phyloP scores from a whole-genome alignment of 1,139 yeast species.

The Geotrichum klebahnii region DNA sequence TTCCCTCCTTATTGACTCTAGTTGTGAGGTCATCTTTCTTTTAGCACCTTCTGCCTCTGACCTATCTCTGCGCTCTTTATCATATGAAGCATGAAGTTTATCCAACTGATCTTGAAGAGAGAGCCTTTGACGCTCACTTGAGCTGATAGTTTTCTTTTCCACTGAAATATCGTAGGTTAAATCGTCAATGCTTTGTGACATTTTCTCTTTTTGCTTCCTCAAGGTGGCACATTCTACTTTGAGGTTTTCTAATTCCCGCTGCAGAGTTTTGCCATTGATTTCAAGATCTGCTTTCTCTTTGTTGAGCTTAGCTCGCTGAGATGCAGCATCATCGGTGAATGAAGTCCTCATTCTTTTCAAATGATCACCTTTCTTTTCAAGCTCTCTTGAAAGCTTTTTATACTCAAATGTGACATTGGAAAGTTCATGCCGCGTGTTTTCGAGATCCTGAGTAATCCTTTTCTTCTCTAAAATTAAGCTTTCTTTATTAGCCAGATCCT shows the following conservation, averaged over 20 bases:
- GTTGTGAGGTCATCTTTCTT: slow-evolving; percentile 30
- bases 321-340: slow-evolving; percentile 44
- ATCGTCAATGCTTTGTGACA: slow-evolving; percentile 73
- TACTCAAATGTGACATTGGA: slow-evolving; percentile 29
- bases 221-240: slow-evolving; percentile 28
- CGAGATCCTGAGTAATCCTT: slow-evolving; percentile 29
- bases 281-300: slow-evolving; percentile 40
- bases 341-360: slow-evolving; percentile 39
- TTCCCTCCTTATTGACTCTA: slow-evolving; percentile 31
- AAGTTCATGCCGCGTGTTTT: slow-evolving; percentile 25
- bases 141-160: slow-evolving; percentile 31
- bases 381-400: slow-evolving; percentile 31
- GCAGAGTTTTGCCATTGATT: slow-evolving; percentile 40
- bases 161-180: slow-evolving; percentile 42
- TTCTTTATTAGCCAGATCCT: slow-evolving; percentile 27
- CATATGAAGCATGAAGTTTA: slow-evolving; percentile 27
- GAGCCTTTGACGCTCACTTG: slow-evolving; percentile 28
- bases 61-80: slow-evolving; percentile 31
- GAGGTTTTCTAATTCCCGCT: slow-evolving; percentile 33
- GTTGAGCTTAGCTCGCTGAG: slow-evolving; percentile 40
- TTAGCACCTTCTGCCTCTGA: slow-evolving; percentile 34
- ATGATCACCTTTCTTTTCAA: slow-evolving; percentile 33
- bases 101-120: slow-evolving; percentile 30
- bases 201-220: slow-evolving; percentile 50
- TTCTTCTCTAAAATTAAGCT: slow-evolving; percentile 32